These are phyloP conservation scores for Penicillium lagena DNA, from an alignment of 495 filamentous ascomycete species.

Conservation along the genomic window DNA sequence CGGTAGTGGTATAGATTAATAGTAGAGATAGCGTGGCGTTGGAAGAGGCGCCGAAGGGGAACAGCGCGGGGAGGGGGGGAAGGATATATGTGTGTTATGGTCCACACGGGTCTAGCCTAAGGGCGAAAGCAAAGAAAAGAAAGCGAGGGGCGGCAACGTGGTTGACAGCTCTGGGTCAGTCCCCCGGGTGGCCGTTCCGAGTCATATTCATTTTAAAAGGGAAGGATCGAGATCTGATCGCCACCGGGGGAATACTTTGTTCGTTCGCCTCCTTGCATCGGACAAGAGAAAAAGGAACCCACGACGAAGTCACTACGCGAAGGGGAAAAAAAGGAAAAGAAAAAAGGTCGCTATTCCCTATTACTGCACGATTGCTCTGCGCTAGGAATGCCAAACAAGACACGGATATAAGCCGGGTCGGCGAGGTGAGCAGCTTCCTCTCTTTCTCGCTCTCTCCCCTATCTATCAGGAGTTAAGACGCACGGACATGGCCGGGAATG, in stretches of 20 bases:
- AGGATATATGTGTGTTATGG: conserved; percentile 7
- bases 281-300: no score
- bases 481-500: conserved; percentile 15
- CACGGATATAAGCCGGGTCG: no score
- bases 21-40: conserved; percentile 8
- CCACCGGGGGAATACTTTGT: neutral
- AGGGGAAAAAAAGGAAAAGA: conserved; percentile 1
- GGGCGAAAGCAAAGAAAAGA: neutral
- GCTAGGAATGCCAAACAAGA: no score
- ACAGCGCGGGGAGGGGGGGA: conserved; percentile 3
- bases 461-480: conserved; percentile 8
- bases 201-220: conserved; percentile 4
- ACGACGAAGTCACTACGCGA: conserved; percentile 2
- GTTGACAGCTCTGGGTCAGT: conserved; percentile 4
- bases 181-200: conserved; percentile 9
- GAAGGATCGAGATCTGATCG: conserved; percentile 10
- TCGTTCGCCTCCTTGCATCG: conserved; percentile 2
- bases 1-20: no score
- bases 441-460: no score
- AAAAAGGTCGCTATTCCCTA: neutral
- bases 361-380: neutral
- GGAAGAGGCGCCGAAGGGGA: conserved; percentile 10
- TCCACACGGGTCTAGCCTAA: conserved; percentile 6
- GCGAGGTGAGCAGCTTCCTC: no score
- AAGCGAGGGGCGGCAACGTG: conserved; percentile 1